Conservation (phyloP, 2,329 filamentous ascomycete genomes). For the Didymella keratinophila region DNA sequence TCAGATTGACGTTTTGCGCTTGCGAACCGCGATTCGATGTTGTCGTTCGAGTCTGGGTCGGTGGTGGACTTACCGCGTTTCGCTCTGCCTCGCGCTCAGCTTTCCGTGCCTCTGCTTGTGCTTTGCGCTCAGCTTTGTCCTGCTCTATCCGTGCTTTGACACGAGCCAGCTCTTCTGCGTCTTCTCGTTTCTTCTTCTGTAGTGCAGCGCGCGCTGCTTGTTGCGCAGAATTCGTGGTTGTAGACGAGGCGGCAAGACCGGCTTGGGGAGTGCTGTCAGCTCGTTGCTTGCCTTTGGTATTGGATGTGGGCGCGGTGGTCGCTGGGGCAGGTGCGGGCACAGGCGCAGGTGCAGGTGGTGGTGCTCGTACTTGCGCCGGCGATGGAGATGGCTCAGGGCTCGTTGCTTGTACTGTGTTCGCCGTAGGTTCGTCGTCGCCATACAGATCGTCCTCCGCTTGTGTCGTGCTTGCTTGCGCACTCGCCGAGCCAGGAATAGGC, state of each 20-base stretch:
- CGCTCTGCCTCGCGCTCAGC: conserved; percentile 44
- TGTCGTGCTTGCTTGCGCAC: conserved; percentile 20
- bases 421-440: conserved; percentile 6
- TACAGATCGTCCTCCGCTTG: conserved; percentile 19
- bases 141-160: conserved; percentile 79
- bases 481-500: conserved; percentile 36
- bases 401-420: conserved; percentile 13
- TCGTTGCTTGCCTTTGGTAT: conserved; percentile 53
- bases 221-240: conserved; percentile 49
- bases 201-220: conserved; percentile 53
- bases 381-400: conserved; percentile 15
- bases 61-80: conserved; percentile 14
- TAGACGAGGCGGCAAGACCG: conserved; percentile 42
- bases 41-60: conserved; percentile 35
- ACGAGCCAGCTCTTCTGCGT: conserved; percentile 72
- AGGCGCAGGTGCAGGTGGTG: conserved; percentile 2
- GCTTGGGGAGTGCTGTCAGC: conserved; percentile 49
- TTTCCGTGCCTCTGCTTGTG: conserved; percentile 45
- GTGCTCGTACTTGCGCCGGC: conserved; percentile 6
- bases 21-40: conserved; percentile 59
- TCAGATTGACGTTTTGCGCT: conserved; percentile 59
- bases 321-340: conserved; percentile 11
- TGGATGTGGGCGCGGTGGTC: conserved; percentile 25
- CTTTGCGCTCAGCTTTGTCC: conserved; percentile 73
- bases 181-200: conserved; percentile 70